Evolutionary conservation across 73 alveolate species (phyloP).

Genomic region (Stentor roeselii): DNA sequence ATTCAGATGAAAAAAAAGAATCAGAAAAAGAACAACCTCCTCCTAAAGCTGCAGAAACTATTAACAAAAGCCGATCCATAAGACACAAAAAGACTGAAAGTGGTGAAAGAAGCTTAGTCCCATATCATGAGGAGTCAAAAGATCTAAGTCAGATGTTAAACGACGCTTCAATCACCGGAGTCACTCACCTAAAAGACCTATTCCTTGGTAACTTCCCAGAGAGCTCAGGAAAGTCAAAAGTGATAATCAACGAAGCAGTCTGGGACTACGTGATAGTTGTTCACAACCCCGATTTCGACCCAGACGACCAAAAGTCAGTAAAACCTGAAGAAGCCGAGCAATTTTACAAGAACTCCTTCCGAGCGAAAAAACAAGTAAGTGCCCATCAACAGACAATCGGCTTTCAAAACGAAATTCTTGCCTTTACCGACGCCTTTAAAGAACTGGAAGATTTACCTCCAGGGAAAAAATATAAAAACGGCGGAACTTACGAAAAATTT

Average conservation of each 20-base stretch:
- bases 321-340: neutral
- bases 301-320: neutral
- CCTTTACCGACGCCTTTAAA: neutral
- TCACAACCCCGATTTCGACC: conserved; percentile 9
- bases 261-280: conserved; percentile 6
- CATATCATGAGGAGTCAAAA: no score
- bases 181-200: neutral
- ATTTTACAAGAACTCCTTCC: neutral
- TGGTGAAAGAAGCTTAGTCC: no score
- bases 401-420: neutral
- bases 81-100: no score
- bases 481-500: neutral
- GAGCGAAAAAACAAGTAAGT: neutral
- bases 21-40: no score
- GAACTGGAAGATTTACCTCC: neutral
- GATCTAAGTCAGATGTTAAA: no score
- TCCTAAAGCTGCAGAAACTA: no score
- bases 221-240: neutral
- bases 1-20: no score
- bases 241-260: neutral
- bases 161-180: no score
- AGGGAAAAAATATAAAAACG: neutral
- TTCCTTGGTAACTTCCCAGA: neutral
- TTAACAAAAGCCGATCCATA: no score
- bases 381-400: neutral